Base-by-base conservation (phyloP, 1,284 basidiomycete genomes). In the Moesziomyces sp. region DNA sequence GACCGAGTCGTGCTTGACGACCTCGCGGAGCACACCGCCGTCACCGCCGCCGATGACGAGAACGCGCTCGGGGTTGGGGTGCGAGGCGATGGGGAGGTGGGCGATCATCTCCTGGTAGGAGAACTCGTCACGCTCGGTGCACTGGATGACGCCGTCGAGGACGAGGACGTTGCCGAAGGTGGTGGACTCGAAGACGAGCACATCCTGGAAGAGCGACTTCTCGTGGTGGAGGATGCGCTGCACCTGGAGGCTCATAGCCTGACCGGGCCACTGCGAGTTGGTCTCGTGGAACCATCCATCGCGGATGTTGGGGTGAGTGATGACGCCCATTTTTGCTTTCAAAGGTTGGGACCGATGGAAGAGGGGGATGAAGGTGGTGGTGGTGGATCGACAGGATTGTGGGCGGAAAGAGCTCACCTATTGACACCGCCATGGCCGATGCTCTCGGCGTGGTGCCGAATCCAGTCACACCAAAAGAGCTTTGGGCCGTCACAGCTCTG, bases 71-170 rank as follows among this genome's bases (percentile, higher is more conserved):
- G 96, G 97, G 88, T 97, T 93, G 30, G 97, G 96, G 86, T 99
- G 96, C 72, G 92, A 94, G 24, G 93, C 91, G 74, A 99, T 88
- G 42, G 96, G 96, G 52, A 99, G 87, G 86, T 98, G 95, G 19
- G 96, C 89, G 81, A 99, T 99, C 96, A 99, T 98, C 87, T 99
- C 96, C 85, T 99, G 97, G 86, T 98, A 98, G 90, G 94, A 94
- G 86, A 98, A 99, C 86, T 99, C 96, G 85, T 98, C 96, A 55
- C 95, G 91, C 87, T 99, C 96, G 3, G 95, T 96, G 86, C 92
- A 93, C 85, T 99, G 96, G 78, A 99, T 93, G 70, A 92, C 94
- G 66, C 94, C 94, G 85, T 99, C 97, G 46, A 99, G 90, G 49
- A 97, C 91, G 70, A 99, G 90, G 51, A 99, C 94, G 83, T 98